Evolutionary conservation across 495 filamentous ascomycete species (phyloP).

Genomic region (Rusavskia elegans): DNA sequence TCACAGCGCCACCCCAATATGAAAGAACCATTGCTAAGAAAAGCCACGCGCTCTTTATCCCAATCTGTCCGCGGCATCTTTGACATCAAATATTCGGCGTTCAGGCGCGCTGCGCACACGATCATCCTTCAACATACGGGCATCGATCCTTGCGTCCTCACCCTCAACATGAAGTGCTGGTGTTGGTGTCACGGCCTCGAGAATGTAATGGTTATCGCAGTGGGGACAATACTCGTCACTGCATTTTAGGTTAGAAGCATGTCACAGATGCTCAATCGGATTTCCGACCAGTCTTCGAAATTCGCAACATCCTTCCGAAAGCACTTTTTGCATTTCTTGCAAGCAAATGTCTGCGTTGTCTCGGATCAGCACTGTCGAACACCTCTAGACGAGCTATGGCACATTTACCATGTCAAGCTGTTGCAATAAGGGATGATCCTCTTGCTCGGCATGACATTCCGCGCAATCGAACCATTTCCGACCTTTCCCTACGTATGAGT

Average conservation of each 20-base stretch:
- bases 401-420: constrained; percentile 58
- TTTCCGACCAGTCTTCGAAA: constrained; percentile 64
- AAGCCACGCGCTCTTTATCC: constrained; percentile 30
- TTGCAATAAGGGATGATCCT: constrained; percentile 60
- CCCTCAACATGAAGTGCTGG: constrained; percentile 70
- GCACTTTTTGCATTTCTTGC: constrained; percentile 96
- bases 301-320: constrained; percentile 86
- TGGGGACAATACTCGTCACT: constrained; percentile 99
- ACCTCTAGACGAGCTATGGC: too few relatives aligned
- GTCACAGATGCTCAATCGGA: neutral
- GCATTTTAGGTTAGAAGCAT: neutral
- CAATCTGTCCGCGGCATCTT: constrained; percentile 54
- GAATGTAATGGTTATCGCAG: constrained; percentile 95
- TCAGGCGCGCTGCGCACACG: constrained; percentile 46
- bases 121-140: constrained; percentile 87
- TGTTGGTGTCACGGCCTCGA: constrained; percentile 74
- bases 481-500: constrained; percentile 31
- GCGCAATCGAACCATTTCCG: constrained; percentile 98
- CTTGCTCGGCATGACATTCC: constrained; percentile 77
- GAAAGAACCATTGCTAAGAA: neutral
- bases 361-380: neutral
- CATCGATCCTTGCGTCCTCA: constrained; percentile 71
- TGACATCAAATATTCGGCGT: constrained; percentile 57
- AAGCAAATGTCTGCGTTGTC: constrained; percentile 49
- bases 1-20: too few relatives aligned